These are phyloP conservation scores for Penicillium sp. DNA, from an alignment of 2,329 filamentous ascomycete species.

Conservation along the genomic window DNA sequence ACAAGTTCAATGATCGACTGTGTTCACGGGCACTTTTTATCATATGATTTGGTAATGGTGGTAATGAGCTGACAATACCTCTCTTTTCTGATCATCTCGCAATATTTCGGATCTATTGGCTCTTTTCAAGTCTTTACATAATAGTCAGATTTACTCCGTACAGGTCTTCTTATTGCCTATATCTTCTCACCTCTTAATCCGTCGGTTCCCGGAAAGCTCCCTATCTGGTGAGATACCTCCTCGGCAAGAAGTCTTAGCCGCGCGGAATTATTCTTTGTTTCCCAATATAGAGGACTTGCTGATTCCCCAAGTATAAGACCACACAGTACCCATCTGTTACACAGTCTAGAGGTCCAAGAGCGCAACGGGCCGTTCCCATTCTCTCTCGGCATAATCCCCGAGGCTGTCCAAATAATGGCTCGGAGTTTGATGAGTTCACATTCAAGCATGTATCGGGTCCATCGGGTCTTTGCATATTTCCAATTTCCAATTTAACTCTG, in stretches of 20 bases:
- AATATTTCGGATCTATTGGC: background rate
- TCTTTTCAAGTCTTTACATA: background rate
- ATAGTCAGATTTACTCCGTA: background rate
- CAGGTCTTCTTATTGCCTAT: background rate
- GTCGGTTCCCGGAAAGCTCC: background rate
- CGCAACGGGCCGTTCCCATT: constrained; percentile 6
- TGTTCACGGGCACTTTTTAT: background rate
- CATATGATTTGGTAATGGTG: background rate
- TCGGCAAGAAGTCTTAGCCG: background rate
- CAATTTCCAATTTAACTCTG: background rate
- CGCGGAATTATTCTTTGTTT: background rate
- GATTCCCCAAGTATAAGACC: too few relatives aligned
- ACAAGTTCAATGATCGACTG: background rate
- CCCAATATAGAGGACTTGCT: background rate
- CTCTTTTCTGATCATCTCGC: too few relatives aligned
- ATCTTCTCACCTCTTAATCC: background rate
- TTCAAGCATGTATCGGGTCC: background rate
- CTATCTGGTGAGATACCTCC: background rate
- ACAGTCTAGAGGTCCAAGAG: background rate
- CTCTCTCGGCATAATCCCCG: background rate
- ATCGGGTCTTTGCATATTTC: background rate
- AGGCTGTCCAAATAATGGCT: background rate
- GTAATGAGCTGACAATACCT: background rate
- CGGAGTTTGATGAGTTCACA: background rate
- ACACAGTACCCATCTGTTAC: background rate